phyloP scores from a whole-genome alignment of 495 filamentous ascomycete genomes.

The Lepidopterella palustris region DNA sequence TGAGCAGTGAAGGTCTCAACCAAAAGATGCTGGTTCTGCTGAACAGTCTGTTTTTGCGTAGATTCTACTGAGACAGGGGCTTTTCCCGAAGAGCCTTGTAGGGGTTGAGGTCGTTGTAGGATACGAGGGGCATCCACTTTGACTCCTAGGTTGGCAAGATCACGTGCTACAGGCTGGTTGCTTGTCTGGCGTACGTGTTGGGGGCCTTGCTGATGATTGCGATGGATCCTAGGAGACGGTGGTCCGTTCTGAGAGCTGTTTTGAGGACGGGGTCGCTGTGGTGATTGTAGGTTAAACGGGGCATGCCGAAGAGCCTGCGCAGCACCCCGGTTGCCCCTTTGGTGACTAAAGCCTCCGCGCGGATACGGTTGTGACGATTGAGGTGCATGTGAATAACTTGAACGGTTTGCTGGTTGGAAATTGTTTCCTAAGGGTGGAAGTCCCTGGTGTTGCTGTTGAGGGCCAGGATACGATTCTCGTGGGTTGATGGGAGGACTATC shows the following conservation, averaged over 20 bases:
- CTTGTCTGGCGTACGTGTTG: neutral
- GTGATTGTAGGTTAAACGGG: neutral
- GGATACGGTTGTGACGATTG: neutral
- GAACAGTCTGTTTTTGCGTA: neutral
- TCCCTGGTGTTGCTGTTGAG: conserved; percentile 7
- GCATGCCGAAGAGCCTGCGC: neutral
- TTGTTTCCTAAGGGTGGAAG: neutral
- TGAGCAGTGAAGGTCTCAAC: conserved; percentile 16
- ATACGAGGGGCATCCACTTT: conserved; percentile 10
- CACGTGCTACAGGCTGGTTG: neutral
- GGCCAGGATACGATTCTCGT: neutral
- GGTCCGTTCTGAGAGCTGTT: neutral
- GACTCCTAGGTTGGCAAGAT: neutral
- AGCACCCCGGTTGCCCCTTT: neutral
- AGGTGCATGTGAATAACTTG: neutral
- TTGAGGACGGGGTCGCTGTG: neutral
- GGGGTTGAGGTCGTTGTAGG: conserved; percentile 13
- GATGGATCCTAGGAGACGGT: neutral
- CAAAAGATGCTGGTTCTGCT: neutral
- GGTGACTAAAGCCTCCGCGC: neutral
- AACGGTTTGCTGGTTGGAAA: neutral
- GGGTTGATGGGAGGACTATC: neutral
- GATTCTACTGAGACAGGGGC: neutral
- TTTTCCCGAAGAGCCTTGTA: neutral
- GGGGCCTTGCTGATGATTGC: neutral